These are phyloP conservation scores for Pilasporangium apinafurcum DNA, from an alignment of 352 stramenopile genomes.

Conservation along the genomic window DNA sequence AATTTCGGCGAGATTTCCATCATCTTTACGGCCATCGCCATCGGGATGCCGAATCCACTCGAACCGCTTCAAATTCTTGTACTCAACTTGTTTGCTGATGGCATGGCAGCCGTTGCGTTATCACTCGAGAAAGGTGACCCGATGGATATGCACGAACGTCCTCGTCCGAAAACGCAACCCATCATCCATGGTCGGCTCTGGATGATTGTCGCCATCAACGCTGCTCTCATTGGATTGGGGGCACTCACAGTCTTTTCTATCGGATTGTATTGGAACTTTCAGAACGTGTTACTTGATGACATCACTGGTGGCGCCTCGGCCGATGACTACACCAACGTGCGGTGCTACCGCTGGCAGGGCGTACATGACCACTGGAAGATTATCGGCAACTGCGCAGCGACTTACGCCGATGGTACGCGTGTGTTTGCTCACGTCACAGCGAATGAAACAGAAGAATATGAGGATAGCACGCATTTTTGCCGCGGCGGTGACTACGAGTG, in stretches of 20 bases:
- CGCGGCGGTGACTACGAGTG: conserved; percentile 24
- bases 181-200: conserved; percentile 30
- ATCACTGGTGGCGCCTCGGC: conserved; percentile 14
- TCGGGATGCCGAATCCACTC: conserved; percentile 74
- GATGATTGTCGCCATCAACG: conserved; percentile 20
- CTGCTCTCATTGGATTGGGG: conserved; percentile 17
- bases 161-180: conserved; percentile 15
- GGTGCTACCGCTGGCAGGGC: conserved; percentile 17
- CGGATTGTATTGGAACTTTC: conserved; percentile 30
- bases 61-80: conserved; percentile 89
- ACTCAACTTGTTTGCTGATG: conserved; percentile 95
- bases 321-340: conserved; percentile 14
- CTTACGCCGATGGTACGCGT: conserved; percentile 10
- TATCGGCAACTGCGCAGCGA: conserved; percentile 16
- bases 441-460: conserved; percentile 4
- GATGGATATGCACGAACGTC: conserved; percentile 12
- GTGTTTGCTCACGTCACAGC: conserved; percentile 10
- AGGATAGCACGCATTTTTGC: conserved; percentile 13
- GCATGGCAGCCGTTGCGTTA: conserved; percentile 26
- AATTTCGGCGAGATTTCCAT: conserved; percentile 78
- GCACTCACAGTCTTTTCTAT: conserved; percentile 18
- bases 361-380: conserved; percentile 15
- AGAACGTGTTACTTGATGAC: conserved; percentile 17
- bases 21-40: conserved; percentile 68
- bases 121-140: conserved; percentile 27